These are phyloP conservation scores for Monosporascus ibericus DNA, from an alignment of 2,329 filamentous ascomycete genomes.

Conservation along the genomic window DNA sequence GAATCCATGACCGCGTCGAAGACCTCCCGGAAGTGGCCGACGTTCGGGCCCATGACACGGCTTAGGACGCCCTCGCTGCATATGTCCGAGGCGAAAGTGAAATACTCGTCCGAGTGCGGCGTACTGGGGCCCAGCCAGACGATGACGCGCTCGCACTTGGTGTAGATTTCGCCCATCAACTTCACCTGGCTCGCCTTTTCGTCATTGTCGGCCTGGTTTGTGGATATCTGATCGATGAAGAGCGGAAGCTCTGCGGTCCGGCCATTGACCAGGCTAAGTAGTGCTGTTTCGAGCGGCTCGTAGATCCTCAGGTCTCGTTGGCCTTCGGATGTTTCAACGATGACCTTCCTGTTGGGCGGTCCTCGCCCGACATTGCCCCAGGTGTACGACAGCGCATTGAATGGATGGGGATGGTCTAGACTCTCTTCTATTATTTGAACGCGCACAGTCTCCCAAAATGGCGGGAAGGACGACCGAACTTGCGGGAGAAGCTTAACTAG, in stretches of 20 bases:
- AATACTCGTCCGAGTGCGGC: constrained; percentile 3
- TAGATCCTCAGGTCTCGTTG: constrained; percentile 17
- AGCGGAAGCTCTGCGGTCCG: constrained; percentile 2
- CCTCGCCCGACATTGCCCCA: constrained; percentile 16
- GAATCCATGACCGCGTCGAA: constrained; percentile 26
- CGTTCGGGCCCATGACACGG: constrained; percentile 18
- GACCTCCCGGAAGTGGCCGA: constrained; percentile 14
- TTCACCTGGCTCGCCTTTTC: constrained; percentile 13
- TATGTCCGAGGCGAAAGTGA: constrained; percentile 5
- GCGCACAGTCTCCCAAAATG: constrained; percentile 16
- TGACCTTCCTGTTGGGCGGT: constrained; percentile 17
- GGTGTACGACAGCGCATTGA: constrained; percentile 26
- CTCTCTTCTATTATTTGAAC: constrained; percentile 21
- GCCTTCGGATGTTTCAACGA: constrained; percentile 14
- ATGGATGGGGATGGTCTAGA: constrained; percentile 10
- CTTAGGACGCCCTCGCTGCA: constrained; percentile 5
- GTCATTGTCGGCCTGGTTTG: constrained; percentile 11
- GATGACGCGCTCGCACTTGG: constrained; percentile 5
- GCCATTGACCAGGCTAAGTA: constrained; percentile 17
- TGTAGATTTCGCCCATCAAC: constrained; percentile 14
- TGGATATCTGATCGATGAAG: constrained; percentile 17
- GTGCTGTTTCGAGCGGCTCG: constrained; percentile 23
- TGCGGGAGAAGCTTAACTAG: constrained; percentile 18
- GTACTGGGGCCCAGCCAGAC: constrained; percentile 11
- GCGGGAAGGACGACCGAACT: constrained; percentile 9